A percentile compares a stretch with the other conserved stretches of the same genome.
Conservation (phyloP, 345 rosid genomes). For the Mangifera indica region DNA sequence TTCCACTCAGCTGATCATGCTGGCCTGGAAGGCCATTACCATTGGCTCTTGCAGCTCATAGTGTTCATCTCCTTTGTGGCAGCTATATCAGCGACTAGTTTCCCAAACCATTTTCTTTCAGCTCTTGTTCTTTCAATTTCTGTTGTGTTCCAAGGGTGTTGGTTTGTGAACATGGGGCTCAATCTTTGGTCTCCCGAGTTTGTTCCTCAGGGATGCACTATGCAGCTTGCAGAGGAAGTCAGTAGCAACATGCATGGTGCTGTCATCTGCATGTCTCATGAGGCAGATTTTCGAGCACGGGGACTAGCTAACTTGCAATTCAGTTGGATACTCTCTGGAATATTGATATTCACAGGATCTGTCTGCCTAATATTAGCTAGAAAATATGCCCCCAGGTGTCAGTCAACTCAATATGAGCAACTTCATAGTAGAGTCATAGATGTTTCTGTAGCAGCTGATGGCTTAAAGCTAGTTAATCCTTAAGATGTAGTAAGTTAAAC, state of each 20-base stretch:
- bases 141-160: slow-evolving; percentile 73
- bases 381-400: slow-evolving; percentile 24
- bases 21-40: slow-evolving; percentile 90
- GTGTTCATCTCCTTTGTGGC: slow-evolving; percentile 59
- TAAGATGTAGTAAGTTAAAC: slow-evolving; percentile 15
- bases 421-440: slow-evolving; percentile 41
- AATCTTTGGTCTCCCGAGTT: slow-evolving; percentile 74
- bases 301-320: slow-evolving; percentile 86
- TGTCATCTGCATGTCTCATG: slow-evolving; percentile 53
- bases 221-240: slow-evolving; percentile 30
- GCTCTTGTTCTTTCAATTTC: slow-evolving; percentile 63
- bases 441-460: slow-evolving; percentile 29
- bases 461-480: slow-evolving; percentile 29
- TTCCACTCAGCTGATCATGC: slow-evolving; percentile 83
- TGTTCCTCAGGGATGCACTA: slow-evolving; percentile 61
- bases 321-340: slow-evolving; percentile 77
- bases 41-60: slow-evolving; percentile 81
- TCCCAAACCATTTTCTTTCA: slow-evolving; percentile 50
- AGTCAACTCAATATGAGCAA: slow-evolving; percentile 43
- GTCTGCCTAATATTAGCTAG: slow-evolving; percentile 52
- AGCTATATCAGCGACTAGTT: slow-evolving; percentile 45
- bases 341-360: slow-evolving; percentile 56
- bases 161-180: slow-evolving; percentile 88
- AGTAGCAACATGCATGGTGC: slow-evolving; percentile 46
- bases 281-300: slow-evolving; percentile 63